phyloP scores from a whole-genome alignment of 257 asterid species.

The Rauvolfia tetraphylla region DNA sequence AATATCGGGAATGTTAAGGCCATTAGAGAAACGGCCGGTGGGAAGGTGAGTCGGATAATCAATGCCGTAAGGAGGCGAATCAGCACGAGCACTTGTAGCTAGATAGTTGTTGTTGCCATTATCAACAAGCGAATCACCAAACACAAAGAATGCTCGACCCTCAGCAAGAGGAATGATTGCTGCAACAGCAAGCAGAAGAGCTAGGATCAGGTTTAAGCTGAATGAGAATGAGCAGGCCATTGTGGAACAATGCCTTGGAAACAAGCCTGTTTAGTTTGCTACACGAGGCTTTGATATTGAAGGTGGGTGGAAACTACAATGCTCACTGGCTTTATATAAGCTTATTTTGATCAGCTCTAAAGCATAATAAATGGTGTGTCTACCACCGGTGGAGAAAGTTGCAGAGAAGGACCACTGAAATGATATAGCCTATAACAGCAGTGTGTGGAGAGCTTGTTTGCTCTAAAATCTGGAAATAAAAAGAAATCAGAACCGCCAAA shows the following conservation, averaged over 20 bases:
- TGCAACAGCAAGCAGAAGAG: conserved; percentile 31
- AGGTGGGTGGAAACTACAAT: not conserved
- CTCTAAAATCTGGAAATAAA: not conserved
- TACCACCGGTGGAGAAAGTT: conserved; percentile 11
- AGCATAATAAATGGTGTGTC: conserved; percentile 17
- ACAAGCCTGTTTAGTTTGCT: not conserved
- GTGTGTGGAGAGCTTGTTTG: not conserved
- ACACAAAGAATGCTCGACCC: conserved; percentile 74
- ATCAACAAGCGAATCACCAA: conserved; percentile 88
- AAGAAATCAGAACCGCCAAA: not conserved
- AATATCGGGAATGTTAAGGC: conserved; percentile 80
- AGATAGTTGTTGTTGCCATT: conserved; percentile 85
- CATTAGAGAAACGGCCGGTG: conserved; percentile 90
- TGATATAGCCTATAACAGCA: not conserved
- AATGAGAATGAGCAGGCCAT: conserved; percentile 35
- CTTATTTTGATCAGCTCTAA: not conserved
- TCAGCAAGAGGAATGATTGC: conserved; percentile 30
- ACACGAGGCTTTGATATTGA: not conserved
- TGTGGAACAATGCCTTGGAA: not conserved
- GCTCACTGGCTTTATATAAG: conserved; percentile 6
- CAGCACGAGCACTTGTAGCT: conserved; percentile 71
- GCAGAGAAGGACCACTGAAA: conserved; percentile 12
- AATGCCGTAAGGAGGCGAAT: conserved; percentile 80
- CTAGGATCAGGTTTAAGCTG: conserved; percentile 21
- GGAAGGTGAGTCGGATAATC: conserved; percentile 72